Evolutionary conservation across 148 eudicot genomes (phyloP).

Genomic region (Chenopodium quinoa): DNA sequence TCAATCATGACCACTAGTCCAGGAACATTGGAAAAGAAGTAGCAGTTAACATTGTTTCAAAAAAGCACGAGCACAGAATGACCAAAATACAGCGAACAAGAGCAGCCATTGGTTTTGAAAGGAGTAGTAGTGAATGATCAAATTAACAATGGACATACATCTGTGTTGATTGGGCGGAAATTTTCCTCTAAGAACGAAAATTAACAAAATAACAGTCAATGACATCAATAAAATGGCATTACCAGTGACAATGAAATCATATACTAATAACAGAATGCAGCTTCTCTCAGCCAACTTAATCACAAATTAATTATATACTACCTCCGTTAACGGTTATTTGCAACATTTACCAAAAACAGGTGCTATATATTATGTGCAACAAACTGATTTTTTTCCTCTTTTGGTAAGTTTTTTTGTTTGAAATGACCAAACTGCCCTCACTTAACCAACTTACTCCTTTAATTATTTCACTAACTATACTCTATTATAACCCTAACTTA

Average conservation of each 20-base stretch:
- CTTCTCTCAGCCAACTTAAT: background rate
- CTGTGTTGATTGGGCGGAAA: background rate
- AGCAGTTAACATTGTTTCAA: background rate
- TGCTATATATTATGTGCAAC: too few relatives aligned
- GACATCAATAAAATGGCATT: background rate
- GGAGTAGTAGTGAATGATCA: background rate
- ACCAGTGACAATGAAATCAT: background rate
- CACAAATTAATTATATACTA: background rate
- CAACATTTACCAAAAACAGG: too few relatives aligned
- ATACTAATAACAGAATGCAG: too few relatives aligned
- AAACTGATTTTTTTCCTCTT: too few relatives aligned
- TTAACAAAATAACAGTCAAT: background rate
- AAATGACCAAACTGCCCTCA: too few relatives aligned
- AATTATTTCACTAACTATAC: too few relatives aligned
- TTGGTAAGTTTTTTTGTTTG: too few relatives aligned
- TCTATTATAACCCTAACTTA: too few relatives aligned
- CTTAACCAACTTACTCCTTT: too few relatives aligned
- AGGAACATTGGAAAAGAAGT: background rate
- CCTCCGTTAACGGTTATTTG: too few relatives aligned
- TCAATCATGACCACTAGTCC: background rate
- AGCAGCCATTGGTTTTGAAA: background rate
- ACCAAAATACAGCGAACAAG: background rate
- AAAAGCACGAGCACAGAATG: background rate
- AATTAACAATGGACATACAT: background rate
- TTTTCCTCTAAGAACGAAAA: background rate